Evolutionary conservation across 352 stramenopile species (phyloP).

Genomic region (Globisporangium solare): DNA sequence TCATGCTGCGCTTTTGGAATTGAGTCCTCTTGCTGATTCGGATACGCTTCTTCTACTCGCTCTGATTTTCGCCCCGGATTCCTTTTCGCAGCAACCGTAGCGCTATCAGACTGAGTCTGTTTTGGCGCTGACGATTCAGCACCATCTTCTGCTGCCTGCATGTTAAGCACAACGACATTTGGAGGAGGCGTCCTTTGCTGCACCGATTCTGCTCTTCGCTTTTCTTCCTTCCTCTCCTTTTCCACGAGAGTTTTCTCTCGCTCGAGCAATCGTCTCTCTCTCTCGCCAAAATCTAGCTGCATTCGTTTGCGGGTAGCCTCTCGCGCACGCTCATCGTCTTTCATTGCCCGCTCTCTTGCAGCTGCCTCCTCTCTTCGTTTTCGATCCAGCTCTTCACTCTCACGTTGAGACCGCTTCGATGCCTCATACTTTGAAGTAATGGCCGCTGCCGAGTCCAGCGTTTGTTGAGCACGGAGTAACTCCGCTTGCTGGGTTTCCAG

Average conservation of each 20-base stretch:
- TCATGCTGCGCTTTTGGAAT: conserved; percentile 48
- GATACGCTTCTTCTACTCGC: conserved; percentile 12
- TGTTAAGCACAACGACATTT: conserved; percentile 58
- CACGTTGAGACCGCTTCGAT: conserved; percentile 19
- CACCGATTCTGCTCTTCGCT: conserved; percentile 14
- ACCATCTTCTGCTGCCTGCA: conserved; percentile 31
- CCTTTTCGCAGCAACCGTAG: conserved; percentile 20
- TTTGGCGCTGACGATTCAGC: conserved; percentile 25
- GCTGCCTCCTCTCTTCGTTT: conserved; percentile 23
- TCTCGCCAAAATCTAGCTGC: conserved; percentile 48
- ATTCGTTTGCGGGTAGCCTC: conserved; percentile 31
- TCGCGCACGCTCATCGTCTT: conserved; percentile 34
- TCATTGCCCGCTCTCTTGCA: conserved; percentile 28
- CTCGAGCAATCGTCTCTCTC: conserved; percentile 44
- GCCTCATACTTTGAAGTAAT: conserved; percentile 52
- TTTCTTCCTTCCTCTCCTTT: conserved; percentile 36
- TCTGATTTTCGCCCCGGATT: conserved; percentile 1
- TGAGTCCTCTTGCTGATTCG: conserved; percentile 14
- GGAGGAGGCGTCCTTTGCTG: conserved; percentile 18
- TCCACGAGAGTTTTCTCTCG: conserved; percentile 40
- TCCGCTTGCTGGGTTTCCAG: conserved; percentile 57
- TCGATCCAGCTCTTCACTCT: conserved; percentile 35
- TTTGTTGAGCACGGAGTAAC: conserved; percentile 41
- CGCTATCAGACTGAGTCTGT: conserved; percentile 10
- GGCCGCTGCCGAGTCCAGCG: conserved; percentile 38